Conservation (phyloP, 164 flowering plant species). For the Chimonanthus salicifolius region DNA sequence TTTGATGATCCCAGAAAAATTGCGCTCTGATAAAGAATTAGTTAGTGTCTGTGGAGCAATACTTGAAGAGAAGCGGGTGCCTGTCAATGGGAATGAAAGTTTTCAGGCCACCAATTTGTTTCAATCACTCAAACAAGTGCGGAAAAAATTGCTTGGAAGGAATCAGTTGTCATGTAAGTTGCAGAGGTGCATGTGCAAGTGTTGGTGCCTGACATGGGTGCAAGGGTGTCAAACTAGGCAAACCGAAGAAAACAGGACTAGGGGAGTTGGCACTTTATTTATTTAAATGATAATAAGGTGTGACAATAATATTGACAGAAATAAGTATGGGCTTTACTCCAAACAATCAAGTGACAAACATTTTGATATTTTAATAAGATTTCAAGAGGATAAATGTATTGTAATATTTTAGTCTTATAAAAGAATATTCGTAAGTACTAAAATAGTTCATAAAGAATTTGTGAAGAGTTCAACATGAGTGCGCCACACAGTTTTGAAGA, state of each 20-base stretch:
- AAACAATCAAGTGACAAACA: no score
- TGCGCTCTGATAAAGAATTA: background rate
- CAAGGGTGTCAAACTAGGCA: background rate
- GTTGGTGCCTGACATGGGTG: background rate
- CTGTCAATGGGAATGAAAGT: slow-evolving; percentile 24
- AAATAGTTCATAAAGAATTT: no score
- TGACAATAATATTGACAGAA: no score
- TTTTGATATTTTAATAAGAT: background rate
- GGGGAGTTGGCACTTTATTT: background rate
- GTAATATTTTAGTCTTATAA: no score
- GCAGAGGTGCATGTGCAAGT: background rate
- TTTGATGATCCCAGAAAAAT: slow-evolving; percentile 19
- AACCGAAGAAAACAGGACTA: background rate
- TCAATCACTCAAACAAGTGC: background rate
- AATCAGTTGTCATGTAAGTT: background rate
- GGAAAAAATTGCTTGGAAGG: background rate
- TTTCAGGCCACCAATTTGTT: background rate
- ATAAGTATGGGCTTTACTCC: no score
- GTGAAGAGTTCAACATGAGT: no score
- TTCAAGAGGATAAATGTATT: no score
- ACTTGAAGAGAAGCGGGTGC: slow-evolving; percentile 38
- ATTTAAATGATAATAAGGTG: background rate
- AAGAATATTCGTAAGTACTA: no score
- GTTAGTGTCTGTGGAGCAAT: slow-evolving; percentile 2
- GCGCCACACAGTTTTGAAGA: no score